Evolutionary conservation across 768 basidiomycete species (phyloP), one percentile per base, ranked within the genome.

Genomic region (Myochromella boudieri): DNA sequence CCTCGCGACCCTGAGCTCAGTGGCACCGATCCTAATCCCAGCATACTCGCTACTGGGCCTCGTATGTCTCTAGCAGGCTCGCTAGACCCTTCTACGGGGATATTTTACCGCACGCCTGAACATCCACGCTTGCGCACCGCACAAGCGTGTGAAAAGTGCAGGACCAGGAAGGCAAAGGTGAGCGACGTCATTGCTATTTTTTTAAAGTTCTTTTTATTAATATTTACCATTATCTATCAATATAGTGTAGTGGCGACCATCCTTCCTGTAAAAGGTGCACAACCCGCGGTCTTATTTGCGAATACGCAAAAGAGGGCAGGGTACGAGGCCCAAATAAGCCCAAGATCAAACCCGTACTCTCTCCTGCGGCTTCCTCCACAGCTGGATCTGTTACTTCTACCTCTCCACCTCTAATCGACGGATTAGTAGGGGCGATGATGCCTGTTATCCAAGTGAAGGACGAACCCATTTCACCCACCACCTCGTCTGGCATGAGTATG

Each of bases 121-220:
- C 81, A 83, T 46, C 77, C 83, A 1, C 75, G 85, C 0, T 64
- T 85, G 24, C 76, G 86, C 40, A 88, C 87, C 0, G 80, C 81
- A 0, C 85, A 87, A 57, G 85, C 85, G 3, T 89, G 86, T 64
- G 82, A 87, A 57, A 84, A 84, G 59, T 88, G 87, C 60, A 76
- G 87, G 11, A 72, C 71, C 1, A 67, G 85, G 40, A 90, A 88
- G 62, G 85, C 84, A 24, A 90, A 89, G 75, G 86, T 87, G 54
- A 31, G 20, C 37, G 34, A 11, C 18, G 3, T 20, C 14, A 15
- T 26, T 21, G 28, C 17, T 10, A 44, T 44, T n/a, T 39, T 46
- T 42, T 46, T 37, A 44, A 39, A 37, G n/a, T 15, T 39, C 12
- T 25, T 20, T 44, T 32, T 11, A 33, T 42, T 39, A 3, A 11